A percentile compares a stretch with the other conserved stretches of the same genome.
Conservation (phyloP, 306 rosid species). For the Corylus heterophylla region DNA sequence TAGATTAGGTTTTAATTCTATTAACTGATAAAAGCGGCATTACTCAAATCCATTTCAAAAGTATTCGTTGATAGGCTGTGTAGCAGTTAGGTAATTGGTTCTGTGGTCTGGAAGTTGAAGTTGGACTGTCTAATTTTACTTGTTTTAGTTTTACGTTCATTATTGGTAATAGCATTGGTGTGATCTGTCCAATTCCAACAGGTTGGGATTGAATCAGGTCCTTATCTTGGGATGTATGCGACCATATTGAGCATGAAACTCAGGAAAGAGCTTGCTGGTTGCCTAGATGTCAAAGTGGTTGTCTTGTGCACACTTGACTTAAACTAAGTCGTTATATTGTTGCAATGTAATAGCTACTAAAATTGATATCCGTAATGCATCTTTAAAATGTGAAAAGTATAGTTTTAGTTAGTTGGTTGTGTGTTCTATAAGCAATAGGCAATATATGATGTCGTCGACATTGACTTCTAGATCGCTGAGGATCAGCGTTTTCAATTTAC, state of each 20-base stretch:
- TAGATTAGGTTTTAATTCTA: not conserved
- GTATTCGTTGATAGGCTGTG: not conserved
- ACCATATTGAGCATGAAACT: not conserved
- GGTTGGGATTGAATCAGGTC: not conserved
- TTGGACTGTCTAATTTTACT: not conserved
- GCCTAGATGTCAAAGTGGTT: not conserved
- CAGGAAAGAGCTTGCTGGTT: not conserved
- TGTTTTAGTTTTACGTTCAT: not conserved
- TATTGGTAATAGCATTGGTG: not conserved
- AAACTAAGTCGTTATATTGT: not conserved
- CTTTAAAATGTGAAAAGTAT: not conserved
- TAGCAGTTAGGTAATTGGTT: not conserved
- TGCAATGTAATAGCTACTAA: not conserved
- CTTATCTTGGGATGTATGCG: not conserved
- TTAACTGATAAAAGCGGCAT: not conserved
- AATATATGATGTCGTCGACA: not conserved
- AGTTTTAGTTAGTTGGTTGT: not conserved
- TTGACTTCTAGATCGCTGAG: not conserved
- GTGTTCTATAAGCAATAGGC: not conserved
- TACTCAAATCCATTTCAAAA: not conserved
- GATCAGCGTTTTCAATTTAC: not conserved
- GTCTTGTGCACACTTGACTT: not conserved
- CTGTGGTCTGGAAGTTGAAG: not conserved
- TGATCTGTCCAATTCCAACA: not conserved
- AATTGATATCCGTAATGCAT: not conserved